phyloP scores from a whole-genome alignment of 177 flowering plant genomes.

The Vitis hybrid region DNA sequence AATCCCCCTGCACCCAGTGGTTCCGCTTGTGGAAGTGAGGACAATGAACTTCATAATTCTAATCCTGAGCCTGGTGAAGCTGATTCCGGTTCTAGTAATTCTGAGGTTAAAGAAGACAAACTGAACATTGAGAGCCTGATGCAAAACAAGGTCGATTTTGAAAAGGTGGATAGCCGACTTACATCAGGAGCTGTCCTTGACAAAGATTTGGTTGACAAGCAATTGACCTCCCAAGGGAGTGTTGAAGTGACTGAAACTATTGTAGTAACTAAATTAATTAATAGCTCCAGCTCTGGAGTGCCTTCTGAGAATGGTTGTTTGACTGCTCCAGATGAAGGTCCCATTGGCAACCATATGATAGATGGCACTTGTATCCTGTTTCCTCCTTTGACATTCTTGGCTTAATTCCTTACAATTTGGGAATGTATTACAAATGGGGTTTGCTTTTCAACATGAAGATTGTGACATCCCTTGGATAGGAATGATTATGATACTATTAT shows the following conservation, averaged over 20 bases:
- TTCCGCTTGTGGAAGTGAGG: conserved; percentile 31
- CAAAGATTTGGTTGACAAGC: conserved; percentile 18
- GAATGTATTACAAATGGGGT: background rate
- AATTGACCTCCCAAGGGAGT: conserved; percentile 21
- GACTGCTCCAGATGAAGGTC: conserved; percentile 21
- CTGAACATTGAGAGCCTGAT: conserved; percentile 18
- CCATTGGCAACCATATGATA: conserved; percentile 15
- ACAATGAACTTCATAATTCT: conserved; percentile 16
- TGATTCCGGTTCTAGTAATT: conserved; percentile 20
- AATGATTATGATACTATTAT: background rate
- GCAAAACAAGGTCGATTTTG: conserved; percentile 14
- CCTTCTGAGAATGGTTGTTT: conserved; percentile 33
- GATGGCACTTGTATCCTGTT: conserved; percentile 54
- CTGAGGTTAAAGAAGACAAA: conserved; percentile 20
- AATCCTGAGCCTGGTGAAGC: conserved; percentile 21
- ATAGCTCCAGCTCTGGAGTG: conserved; percentile 16
- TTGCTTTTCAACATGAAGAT: too few species aligned
- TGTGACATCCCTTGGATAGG: background rate
- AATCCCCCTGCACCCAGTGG: conserved; percentile 26
- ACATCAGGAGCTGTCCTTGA: conserved; percentile 22
- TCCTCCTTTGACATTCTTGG: conserved; percentile 7
- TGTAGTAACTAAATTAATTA: conserved; percentile 17
- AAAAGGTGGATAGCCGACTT: conserved; percentile 19
- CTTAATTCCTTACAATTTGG: background rate
- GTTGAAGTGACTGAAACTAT: conserved; percentile 31